A percentile compares a stretch with the other conserved stretches of the same genome.
These are phyloP conservation scores for Heliamphora exappendiculata DNA, from an alignment of 148 eudicot genomes.

Conservation along the genomic window DNA sequence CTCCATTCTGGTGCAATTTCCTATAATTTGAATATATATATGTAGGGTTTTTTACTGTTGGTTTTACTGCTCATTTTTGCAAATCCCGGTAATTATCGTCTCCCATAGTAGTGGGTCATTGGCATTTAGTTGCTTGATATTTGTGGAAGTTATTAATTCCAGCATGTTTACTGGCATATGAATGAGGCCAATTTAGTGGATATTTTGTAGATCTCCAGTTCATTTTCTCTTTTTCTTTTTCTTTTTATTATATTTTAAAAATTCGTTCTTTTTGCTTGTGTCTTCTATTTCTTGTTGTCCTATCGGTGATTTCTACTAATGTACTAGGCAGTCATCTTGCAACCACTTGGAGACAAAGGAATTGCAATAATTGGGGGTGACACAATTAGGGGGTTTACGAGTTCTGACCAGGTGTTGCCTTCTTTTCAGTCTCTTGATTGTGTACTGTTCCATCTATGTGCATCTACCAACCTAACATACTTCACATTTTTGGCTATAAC, in stretches of 20 bases:
- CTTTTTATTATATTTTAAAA: neutral
- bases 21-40: neutral
- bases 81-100: neutral
- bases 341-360: slow-evolving; percentile 80
- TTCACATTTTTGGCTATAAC: neutral
- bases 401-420: slow-evolving; percentile 73
- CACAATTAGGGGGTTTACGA: slow-evolving; percentile 77
- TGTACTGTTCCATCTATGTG: neutral
- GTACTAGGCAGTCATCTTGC: slow-evolving; percentile 81
- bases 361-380: slow-evolving; percentile 81
- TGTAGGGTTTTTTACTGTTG: neutral
- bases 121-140: neutral
- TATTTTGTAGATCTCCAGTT: neutral
- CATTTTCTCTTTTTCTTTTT: neutral
- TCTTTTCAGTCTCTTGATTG: neutral
- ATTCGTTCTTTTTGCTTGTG: neutral
- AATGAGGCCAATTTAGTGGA: neutral
- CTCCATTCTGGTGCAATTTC: neutral
- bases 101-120: neutral
- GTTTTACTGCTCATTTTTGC: neutral
- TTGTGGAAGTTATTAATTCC: neutral
- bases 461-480: neutral
- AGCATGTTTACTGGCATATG: neutral
- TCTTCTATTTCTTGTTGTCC: neutral
- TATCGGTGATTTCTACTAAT: neutral